phyloP scores from a whole-genome alignment of 192 early-diverging fungal species.

The Podochytrium sp. region DNA sequence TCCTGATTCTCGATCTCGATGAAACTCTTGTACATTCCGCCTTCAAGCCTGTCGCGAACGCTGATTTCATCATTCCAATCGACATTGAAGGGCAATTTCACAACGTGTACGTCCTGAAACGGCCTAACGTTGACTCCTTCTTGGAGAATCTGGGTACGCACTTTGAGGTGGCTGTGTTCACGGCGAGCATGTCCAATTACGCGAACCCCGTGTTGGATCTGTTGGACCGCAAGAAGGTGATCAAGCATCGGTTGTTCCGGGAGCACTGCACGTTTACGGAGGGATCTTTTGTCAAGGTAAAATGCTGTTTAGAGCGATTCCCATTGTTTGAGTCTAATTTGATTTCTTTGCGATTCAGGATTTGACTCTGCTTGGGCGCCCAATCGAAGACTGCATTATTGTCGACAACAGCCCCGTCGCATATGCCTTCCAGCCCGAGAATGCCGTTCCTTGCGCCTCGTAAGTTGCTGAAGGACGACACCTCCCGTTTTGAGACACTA shows the following conservation, averaged over 20 bases:
- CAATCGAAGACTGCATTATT: conserved; percentile 16
- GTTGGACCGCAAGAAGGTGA: conserved; percentile 76
- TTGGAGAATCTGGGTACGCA: conserved; percentile 78
- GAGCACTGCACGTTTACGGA: conserved; percentile 86
- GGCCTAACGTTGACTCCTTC: conserved; percentile 88
- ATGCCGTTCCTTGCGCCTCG: conserved; percentile 13
- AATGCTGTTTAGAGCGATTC: not conserved
- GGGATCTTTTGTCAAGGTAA: conserved; percentile 85
- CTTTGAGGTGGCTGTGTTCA: conserved; percentile 89
- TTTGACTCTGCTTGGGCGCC: conserved; percentile 16
- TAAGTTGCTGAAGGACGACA: no score
- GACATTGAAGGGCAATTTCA: conserved; percentile 84
- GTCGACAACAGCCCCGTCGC: conserved; percentile 14
- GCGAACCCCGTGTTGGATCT: conserved; percentile 90
- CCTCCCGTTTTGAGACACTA: no score
- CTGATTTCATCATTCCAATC: conserved; percentile 87
- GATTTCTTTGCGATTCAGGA: conserved; percentile 23
- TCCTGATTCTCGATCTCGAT: conserved; percentile 87
- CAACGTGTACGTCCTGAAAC: conserved; percentile 89
- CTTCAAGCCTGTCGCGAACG: conserved; percentile 75
- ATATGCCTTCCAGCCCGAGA: conserved; percentile 21
- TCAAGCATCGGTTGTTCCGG: conserved; percentile 86
- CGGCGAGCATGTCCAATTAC: conserved; percentile 88
- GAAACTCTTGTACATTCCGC: conserved; percentile 92
- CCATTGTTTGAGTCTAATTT: not conserved